phyloP scores from a whole-genome alignment of 257 asterid species.

The Galeopsis tetrahit region DNA sequence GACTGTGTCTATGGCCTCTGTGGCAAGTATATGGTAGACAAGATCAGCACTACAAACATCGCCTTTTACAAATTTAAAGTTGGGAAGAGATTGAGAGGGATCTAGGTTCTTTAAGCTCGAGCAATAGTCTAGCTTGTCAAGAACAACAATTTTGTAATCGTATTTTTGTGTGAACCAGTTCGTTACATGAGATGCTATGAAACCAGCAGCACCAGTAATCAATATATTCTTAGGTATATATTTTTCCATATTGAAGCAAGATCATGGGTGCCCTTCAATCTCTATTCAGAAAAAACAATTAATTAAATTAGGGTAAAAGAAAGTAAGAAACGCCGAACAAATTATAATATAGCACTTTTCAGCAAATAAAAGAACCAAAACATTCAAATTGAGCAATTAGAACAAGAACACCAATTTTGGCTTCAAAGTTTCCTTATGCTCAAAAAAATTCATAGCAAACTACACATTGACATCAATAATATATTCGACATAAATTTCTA shows the following conservation, averaged over 20 bases:
- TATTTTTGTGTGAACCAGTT: conserved; percentile 44
- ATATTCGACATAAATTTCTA: background rate
- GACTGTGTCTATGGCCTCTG: conserved; percentile 52
- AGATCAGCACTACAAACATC: conserved; percentile 49
- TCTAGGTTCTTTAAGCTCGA: conserved; percentile 48
- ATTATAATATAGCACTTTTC: background rate
- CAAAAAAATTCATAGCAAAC: conserved; percentile 16
- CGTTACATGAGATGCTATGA: conserved; percentile 53
- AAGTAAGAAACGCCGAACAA: background rate
- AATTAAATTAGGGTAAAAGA: background rate
- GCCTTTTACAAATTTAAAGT: conserved; percentile 51
- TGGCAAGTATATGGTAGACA: conserved; percentile 39
- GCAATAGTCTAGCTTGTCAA: conserved; percentile 56
- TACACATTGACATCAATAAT: background rate
- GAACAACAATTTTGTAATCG: conserved; percentile 49
- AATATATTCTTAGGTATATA: conserved; percentile 49
- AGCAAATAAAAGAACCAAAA: conserved; percentile 1
- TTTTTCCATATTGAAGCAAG: conserved; percentile 40
- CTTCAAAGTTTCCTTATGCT: conserved; percentile 21
- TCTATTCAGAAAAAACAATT: background rate
- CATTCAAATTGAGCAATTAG: conserved; percentile 1
- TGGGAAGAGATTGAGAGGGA: conserved; percentile 46
- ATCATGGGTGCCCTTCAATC: conserved; percentile 34
- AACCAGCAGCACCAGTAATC: conserved; percentile 59
- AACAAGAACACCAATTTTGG: background rate